These are phyloP conservation scores for Monilinia aucupariae DNA, from an alignment of 2,329 filamentous ascomycete genomes.

Conservation along the genomic window DNA sequence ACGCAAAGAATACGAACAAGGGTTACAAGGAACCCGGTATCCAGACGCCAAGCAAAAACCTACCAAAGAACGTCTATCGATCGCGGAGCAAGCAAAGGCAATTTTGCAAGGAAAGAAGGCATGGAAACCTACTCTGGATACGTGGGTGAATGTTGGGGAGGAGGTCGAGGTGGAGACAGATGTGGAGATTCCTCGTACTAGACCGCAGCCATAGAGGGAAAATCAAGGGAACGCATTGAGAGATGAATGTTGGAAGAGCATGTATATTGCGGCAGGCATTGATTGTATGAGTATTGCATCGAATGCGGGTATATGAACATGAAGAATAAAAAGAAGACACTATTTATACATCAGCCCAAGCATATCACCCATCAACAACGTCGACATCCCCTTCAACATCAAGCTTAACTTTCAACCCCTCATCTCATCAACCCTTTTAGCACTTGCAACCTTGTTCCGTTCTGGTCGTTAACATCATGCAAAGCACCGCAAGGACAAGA, in stretches of 20 bases:
- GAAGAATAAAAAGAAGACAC: not conserved
- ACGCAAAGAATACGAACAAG: conserved; percentile 2
- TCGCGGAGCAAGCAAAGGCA: conserved; percentile 56
- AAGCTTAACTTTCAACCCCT: not conserved
- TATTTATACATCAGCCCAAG: not conserved
- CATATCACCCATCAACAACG: not conserved
- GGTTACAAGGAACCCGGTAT: conserved; percentile 32
- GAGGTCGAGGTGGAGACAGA: conserved; percentile 33
- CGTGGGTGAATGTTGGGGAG: conserved; percentile 35
- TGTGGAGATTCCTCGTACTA: conserved; percentile 21
- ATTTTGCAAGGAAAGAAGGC: conserved; percentile 54
- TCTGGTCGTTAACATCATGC: not conserved
- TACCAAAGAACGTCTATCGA: conserved; percentile 39
- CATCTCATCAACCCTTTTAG: not conserved
- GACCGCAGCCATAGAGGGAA: conserved; percentile 1
- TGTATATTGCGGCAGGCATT: not conserved
- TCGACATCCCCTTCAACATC: not conserved
- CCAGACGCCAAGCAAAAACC: conserved; percentile 32
- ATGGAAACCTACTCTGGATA: conserved; percentile 44
- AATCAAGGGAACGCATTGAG: not conserved
- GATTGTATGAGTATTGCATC: not conserved
- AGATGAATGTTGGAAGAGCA: not conserved
- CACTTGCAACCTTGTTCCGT: too few species aligned
- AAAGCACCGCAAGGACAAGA: too few species aligned
- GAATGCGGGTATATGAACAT: not conserved